phyloP scores from a whole-genome alignment of 2,329 filamentous ascomycete species.

The Cordyceps pruinosa region DNA sequence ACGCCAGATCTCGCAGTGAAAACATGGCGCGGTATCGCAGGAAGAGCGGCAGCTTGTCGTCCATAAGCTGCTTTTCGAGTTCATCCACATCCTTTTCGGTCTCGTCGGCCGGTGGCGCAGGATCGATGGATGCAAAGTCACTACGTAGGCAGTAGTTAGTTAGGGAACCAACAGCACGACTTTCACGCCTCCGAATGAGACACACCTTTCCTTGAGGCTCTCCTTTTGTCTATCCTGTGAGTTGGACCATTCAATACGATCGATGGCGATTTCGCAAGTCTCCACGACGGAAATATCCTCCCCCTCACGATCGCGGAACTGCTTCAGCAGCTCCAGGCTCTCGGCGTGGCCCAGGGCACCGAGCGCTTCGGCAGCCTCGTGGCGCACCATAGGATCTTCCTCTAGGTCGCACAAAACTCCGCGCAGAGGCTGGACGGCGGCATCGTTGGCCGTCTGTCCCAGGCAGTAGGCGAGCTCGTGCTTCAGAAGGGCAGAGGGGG shows the following conservation, averaged over 20 bases:
- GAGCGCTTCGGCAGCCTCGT: conserved; percentile 92
- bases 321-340: conserved; percentile 66
- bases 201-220: conserved; percentile 73
- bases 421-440: conserved; percentile 66
- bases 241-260: conserved; percentile 89
- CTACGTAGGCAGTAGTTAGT: conserved; percentile 46
- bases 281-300: conserved; percentile 81
- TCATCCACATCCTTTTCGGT: conserved; percentile 62
- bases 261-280: conserved; percentile 95
- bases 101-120: conserved; percentile 79
- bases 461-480: conserved; percentile 97
- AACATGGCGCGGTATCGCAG: conserved; percentile 97
- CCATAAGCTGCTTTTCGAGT: conserved; percentile 70
- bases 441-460: conserved; percentile 76
- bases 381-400: conserved; percentile 93
- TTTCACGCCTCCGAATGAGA: conserved; percentile 8
- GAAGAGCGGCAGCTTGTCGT: conserved; percentile 75
- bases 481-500: conserved; percentile 84
- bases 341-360: conserved; percentile 73
- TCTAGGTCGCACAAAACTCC: conserved; percentile 65
- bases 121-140: conserved; percentile 93
- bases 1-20: conserved; percentile 86
- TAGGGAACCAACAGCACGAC: conserved; percentile 17
- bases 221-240: conserved; percentile 64
- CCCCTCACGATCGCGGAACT: conserved; percentile 64